Evolutionary conservation across 2,329 filamentous ascomycete genomes (phyloP).

Genomic region (Arthrocladium fulminans): DNA sequence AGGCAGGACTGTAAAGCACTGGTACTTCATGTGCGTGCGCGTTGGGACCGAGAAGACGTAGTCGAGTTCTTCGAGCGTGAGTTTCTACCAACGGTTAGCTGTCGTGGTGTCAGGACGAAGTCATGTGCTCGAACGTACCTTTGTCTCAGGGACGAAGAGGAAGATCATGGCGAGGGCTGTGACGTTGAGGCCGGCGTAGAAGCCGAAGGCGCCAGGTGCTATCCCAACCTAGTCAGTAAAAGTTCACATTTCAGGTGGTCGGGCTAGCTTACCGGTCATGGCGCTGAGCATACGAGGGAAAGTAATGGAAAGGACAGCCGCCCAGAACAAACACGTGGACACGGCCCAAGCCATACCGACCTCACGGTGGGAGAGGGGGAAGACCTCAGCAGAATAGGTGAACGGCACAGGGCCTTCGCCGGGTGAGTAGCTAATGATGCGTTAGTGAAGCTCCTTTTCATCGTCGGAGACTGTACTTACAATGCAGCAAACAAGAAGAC

Average conservation of each 20-base stretch:
- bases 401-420: too few species aligned
- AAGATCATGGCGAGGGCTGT: conserved; percentile 51
- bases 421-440: conserved; percentile 27
- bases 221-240: too few species aligned
- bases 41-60: conserved; percentile 45
- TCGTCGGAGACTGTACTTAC: conserved; percentile 28
- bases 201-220: conserved; percentile 46
- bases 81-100: neutral
- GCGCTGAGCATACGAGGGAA: too few species aligned
- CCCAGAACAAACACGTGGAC: too few species aligned
- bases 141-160: conserved; percentile 46
- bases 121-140: conserved; percentile 16
- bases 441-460: neutral
- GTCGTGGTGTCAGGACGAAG: neutral
- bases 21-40: conserved; percentile 45
- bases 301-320: too few species aligned
- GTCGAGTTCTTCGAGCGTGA: conserved; percentile 43
- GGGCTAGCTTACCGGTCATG: too few species aligned
- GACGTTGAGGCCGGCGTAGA: conserved; percentile 50
- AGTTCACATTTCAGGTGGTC: too few species aligned
- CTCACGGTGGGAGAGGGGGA: conserved; percentile 42
- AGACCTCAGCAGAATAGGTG: too few species aligned
- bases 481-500: neutral
- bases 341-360: too few species aligned
- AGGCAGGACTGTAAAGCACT: conserved; percentile 45